phyloP scores from a whole-genome alignment of 1,284 basidiomycete genomes.

The Leccinum fallax region DNA sequence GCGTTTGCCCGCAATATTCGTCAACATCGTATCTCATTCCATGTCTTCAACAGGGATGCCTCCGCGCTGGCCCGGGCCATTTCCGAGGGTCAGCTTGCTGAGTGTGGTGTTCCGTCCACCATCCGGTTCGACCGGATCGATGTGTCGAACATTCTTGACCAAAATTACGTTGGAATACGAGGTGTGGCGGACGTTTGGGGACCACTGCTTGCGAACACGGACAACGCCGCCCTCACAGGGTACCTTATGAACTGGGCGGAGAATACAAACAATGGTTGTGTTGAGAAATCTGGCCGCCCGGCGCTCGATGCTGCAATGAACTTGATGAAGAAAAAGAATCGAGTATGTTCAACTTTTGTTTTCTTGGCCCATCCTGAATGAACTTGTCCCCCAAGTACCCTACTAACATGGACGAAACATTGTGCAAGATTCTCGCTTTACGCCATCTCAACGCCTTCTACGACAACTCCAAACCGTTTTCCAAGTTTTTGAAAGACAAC shows the following conservation, averaged over 20 bases:
- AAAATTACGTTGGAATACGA: conserved; percentile 41
- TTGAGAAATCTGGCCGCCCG: conserved; percentile 8
- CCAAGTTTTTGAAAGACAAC: conserved; percentile 25
- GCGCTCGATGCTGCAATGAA: conserved; percentile 4
- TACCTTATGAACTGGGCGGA: conserved; percentile 50
- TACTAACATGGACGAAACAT: conserved; percentile 1
- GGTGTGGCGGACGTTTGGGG: conserved; percentile 39
- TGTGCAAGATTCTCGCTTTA: conserved; percentile 9
- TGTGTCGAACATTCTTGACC: conserved; percentile 48
- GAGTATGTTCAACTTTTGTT: conserved; percentile 15
- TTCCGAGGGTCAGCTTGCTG: conserved; percentile 3
- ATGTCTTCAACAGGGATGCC: conserved; percentile 32
- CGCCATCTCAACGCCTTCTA: conserved; percentile 18
- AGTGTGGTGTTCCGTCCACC: not conserved
- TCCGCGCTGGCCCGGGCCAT: conserved; percentile 28
- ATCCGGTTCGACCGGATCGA: conserved; percentile 45
- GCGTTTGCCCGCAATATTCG: conserved; percentile 38
- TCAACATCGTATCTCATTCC: conserved; percentile 33
- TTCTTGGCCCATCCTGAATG: not conserved
- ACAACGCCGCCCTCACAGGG: conserved; percentile 39
- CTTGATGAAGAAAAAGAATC: conserved; percentile 13
- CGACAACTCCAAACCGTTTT: conserved; percentile 33
- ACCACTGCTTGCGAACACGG: conserved; percentile 34
- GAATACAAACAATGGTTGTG: conserved; percentile 14
- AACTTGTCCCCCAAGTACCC: conserved; percentile 15